Base-by-base conservation (phyloP, 2,329 filamentous ascomycete genomes). In the Aspergillus luchuensis region DNA sequence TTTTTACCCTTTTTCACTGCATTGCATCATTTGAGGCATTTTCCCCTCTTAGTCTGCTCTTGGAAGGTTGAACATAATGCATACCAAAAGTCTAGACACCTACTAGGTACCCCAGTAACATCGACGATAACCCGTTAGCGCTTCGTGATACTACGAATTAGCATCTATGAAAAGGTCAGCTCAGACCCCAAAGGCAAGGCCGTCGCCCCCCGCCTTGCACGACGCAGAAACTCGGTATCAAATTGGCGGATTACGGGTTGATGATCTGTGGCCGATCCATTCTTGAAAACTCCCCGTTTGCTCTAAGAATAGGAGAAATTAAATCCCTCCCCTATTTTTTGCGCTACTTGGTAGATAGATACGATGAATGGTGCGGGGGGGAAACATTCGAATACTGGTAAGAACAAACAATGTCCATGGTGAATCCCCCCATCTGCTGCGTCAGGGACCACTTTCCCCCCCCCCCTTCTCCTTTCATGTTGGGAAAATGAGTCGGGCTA, bases 401-500 rank as follows among this genome's bases (percentile, higher is more conserved):
- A 67, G 21, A 45, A 45, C 5, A 13, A 3, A 66, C 28, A 30
- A 3, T 30, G 28, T 30, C 28, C 28, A 30, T 30, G 10, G 28
- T 30, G 28, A 30, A 30, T 28, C 7, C 3, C 28, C 63, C 57
- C 61, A 63, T 66, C 63, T 38, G 19, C n/a, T 30, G 28, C 28
- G 25, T 49, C 47, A 49, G 47, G 47, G n/a, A 55, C 41, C 23
- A 45, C 51, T 39, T 23, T 19, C 17, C 7, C 10, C 4, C 23
- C 11, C 36, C 51, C 51, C 15, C 10, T 30, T 8, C 28, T 8
- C 28, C 25, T 5, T 30, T 30, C 28, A 23, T 55, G 39, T 43
- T 43, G 52, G 30, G 43, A 59, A 21, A 56, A 56, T 67, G 60
- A 48, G 41, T 56, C 28, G 60, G 63, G 63, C 65, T 56, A 66